Evolutionary conservation across 176 grass and related monocot genomes (phyloP).

Genomic region (Juncus inflexus): DNA sequence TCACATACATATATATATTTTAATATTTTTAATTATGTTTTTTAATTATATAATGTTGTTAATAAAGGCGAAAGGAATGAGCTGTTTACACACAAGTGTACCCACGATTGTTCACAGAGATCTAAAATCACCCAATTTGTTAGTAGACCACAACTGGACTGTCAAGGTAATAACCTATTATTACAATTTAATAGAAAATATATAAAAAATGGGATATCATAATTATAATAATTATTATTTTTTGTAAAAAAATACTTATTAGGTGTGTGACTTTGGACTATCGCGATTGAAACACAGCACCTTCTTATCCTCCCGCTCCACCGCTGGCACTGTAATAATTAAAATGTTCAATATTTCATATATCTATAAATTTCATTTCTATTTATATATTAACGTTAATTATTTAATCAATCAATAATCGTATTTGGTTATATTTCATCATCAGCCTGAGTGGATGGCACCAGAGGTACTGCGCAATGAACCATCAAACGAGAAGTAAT

Average conservation of each 20-base stretch:
- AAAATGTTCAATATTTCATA: too few relatives aligned
- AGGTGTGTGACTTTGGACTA: conserved; percentile 99
- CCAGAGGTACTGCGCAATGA: conserved; percentile 97
- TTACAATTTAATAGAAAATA: conserved; percentile 23
- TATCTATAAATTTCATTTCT: too few relatives aligned
- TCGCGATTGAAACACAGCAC: conserved; percentile 97
- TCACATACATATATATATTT: conserved; percentile 29
- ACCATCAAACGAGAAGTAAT: conserved; percentile 97
- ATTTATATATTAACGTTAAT: too few relatives aligned
- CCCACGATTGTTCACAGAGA: conserved; percentile 98
- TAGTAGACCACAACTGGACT: conserved; percentile 98
- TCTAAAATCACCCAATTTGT: conserved; percentile 98
- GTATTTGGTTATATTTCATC: too few relatives aligned
- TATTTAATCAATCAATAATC: too few relatives aligned
- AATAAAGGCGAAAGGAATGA: conserved; percentile 92
- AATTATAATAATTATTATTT: conserved; percentile 10
- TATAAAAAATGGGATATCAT: not conserved
- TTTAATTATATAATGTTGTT: too few relatives aligned
- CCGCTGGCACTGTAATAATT: conserved; percentile 65
- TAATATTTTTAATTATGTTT: too few relatives aligned
- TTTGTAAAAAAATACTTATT: conserved; percentile 30
- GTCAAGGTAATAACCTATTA: conserved; percentile 60
- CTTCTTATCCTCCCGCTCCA: conserved; percentile 98
- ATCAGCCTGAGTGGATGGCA: conserved; percentile 98
- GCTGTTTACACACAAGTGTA: conserved; percentile 83